A percentile compares a stretch with the other conserved stretches of the same genome.
phyloP scores from a whole-genome alignment of 176 grass and related monocot genomes.

The Pontederia crassipes region DNA sequence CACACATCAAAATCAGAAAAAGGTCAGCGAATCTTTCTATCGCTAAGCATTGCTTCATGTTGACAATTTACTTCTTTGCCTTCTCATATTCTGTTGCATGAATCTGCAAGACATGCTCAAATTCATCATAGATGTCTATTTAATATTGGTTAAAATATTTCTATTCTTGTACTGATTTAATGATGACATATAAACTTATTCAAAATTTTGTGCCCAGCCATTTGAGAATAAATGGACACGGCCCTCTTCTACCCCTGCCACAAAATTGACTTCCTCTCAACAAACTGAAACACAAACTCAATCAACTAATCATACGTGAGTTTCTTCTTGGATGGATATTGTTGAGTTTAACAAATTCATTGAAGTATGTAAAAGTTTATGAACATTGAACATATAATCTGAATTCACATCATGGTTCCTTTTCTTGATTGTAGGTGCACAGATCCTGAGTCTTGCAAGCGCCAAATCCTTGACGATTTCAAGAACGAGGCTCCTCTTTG shows the following conservation, averaged over 20 bases:
- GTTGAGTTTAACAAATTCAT: not conserved
- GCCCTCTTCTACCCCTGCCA: slow-evolving; percentile 19
- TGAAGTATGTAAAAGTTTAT: too few species aligned
- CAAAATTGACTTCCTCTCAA: slow-evolving; percentile 19
- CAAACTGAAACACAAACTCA: slow-evolving; percentile 35
- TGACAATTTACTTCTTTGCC: not conserved
- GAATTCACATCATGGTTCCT: not conserved
- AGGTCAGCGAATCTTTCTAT: slow-evolving; percentile 6
- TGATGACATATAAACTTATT: not conserved
- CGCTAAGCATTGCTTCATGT: not conserved
- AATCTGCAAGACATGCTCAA: not conserved
- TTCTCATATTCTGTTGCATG: not conserved
- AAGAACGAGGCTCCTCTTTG: slow-evolving; percentile 81
- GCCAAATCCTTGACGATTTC: slow-evolving; percentile 66
- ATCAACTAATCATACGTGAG: slow-evolving; percentile 53
- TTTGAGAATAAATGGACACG: slow-evolving; percentile 88
- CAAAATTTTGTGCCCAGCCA: slow-evolving; percentile 31
- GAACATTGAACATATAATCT: not conserved
- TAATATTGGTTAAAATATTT: not conserved
- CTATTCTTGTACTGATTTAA: not conserved
- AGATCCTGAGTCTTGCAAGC: slow-evolving; percentile 63
- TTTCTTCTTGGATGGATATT: not conserved
- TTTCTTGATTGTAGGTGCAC: slow-evolving; percentile 47
- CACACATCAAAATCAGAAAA: slow-evolving; percentile 11
- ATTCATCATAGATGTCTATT: not conserved